Conservation (phyloP, 2,329 filamentous ascomycete species). For the Exserohilum turcica region DNA sequence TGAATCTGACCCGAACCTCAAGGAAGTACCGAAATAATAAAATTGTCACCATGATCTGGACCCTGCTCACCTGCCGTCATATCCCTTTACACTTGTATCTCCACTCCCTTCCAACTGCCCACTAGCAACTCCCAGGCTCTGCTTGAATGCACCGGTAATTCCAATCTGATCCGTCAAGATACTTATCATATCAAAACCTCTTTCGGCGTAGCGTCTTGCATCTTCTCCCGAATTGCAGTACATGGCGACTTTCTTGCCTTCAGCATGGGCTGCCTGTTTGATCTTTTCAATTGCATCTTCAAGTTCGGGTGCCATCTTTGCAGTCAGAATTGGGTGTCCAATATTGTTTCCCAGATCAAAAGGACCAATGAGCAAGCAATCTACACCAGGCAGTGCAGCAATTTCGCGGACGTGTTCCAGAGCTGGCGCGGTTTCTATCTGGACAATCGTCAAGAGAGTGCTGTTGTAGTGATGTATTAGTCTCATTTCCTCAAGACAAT, state of each 20-base stretch:
- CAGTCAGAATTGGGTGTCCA: slow-evolving; percentile 56
- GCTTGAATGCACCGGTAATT: slow-evolving; percentile 50
- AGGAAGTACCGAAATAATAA: background rate
- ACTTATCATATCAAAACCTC: slow-evolving; percentile 61
- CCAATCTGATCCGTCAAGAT: slow-evolving; percentile 54
- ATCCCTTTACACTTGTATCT: slow-evolving; percentile 23
- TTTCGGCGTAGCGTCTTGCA: slow-evolving; percentile 57
- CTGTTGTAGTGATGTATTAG: no score
- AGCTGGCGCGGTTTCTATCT: slow-evolving; percentile 54
- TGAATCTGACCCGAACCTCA: background rate
- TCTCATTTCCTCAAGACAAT: no score
- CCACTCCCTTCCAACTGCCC: slow-evolving; percentile 23
- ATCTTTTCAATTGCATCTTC: slow-evolving; percentile 59
- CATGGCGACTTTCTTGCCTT: slow-evolving; percentile 61
- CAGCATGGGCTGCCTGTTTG: slow-evolving; percentile 56
- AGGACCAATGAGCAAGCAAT: slow-evolving; percentile 60
- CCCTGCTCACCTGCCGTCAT: slow-evolving; percentile 23
- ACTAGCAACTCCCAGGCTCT: slow-evolving; percentile 43
- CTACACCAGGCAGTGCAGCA: slow-evolving; percentile 58
- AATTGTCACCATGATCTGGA: background rate
- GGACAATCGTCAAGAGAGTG: slow-evolving; percentile 56
- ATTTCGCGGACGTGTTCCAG: slow-evolving; percentile 53
- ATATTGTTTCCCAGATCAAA: slow-evolving; percentile 65
- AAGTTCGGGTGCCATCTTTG: slow-evolving; percentile 56
- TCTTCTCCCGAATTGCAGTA: slow-evolving; percentile 60